These are phyloP conservation scores for Begonia masoniana DNA, from an alignment of 306 rosid species.

Conservation along the genomic window DNA sequence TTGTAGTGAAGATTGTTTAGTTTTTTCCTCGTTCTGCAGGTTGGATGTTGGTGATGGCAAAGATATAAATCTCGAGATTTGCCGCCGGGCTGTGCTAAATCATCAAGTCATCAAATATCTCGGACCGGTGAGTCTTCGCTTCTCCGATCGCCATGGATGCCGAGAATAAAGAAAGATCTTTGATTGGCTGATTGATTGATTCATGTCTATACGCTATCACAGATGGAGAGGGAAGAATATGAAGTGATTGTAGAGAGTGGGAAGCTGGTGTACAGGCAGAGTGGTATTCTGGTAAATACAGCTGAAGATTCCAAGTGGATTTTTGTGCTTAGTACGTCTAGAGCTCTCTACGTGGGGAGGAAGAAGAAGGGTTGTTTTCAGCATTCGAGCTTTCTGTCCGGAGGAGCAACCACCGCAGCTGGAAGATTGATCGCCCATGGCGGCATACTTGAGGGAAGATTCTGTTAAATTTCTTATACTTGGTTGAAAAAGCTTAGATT, in stretches of 20 bases:
- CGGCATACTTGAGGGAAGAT: conserved; percentile 28
- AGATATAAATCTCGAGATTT: conserved; percentile 21
- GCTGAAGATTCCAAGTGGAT: conserved; percentile 35
- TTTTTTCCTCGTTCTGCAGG: conserved; percentile 15
- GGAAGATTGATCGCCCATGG: conserved; percentile 30
- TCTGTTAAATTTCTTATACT: not conserved
- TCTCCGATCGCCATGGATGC: no score
- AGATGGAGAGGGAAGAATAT: conserved; percentile 33
- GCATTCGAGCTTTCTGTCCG: conserved; percentile 38
- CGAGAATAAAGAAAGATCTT: no score
- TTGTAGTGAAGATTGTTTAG: not conserved
- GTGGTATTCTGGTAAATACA: conserved; percentile 19
- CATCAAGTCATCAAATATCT: conserved; percentile 34
- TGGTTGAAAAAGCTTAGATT: not conserved
- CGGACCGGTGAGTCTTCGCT: conserved; percentile 28
- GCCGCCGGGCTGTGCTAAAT: conserved; percentile 19
- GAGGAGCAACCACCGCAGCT: conserved; percentile 35
- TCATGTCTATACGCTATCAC: not conserved
- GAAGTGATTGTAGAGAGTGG: conserved; percentile 27
- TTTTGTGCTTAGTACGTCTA: conserved; percentile 42
- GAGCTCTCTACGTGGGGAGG: conserved; percentile 34
- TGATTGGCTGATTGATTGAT: no score
- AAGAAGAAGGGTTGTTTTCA: conserved; percentile 40
- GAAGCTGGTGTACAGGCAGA: conserved; percentile 18
- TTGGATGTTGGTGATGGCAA: conserved; percentile 48